Percentiles rank a stretch among this genome's conserved stretches.
phyloP scores from a whole-genome alignment of 768 basidiomycete genomes.

The Boletus pseudo-olivaceus region DNA sequence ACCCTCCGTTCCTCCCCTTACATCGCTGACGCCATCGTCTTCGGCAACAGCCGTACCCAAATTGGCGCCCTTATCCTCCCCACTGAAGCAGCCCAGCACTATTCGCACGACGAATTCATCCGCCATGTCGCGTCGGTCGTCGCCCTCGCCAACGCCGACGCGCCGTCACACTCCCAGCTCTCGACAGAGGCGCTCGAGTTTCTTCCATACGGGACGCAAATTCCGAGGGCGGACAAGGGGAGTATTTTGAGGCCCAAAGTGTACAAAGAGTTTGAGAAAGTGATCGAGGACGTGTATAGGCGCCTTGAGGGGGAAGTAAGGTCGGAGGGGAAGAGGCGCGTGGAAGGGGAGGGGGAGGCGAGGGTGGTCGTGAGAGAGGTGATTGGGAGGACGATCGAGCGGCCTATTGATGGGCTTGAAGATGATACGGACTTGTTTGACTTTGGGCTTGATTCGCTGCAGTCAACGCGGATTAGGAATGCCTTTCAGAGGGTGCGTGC shows the following conservation, averaged over 20 bases:
- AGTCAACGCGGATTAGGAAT: constrained; percentile 51
- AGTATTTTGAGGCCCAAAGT: constrained; percentile 47
- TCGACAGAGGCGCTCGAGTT: constrained; percentile 49
- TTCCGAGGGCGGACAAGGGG: constrained; percentile 52
- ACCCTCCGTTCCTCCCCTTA: constrained; percentile 45
- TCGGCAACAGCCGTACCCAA: constrained; percentile 48
- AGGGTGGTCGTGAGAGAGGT: constrained; percentile 9
- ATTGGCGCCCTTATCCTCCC: constrained; percentile 50
- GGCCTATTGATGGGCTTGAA: constrained; percentile 11
- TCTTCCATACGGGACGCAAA: constrained; percentile 43
- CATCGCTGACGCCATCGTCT: constrained; percentile 51
- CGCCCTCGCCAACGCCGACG: constrained; percentile 47
- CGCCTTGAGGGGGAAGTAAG: constrained; percentile 42
- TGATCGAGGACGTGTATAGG: constrained; percentile 40
- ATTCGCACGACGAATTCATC: constrained; percentile 26
- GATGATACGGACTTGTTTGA: constrained; percentile 41
- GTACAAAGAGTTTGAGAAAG: constrained; percentile 46
- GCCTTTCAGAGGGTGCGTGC: constrained; percentile 37
- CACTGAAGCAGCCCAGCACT: constrained; percentile 35
- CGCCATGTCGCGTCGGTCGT: constrained; percentile 41
- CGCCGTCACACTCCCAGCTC: constrained; percentile 52
- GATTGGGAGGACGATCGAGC: constrained; percentile 22
- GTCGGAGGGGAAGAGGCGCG: constrained; percentile 16
- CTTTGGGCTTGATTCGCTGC: constrained; percentile 53
- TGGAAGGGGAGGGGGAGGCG: constrained; percentile 12